Percentiles rank a stretch among this genome's conserved stretches.
phyloP scores from a whole-genome alignment of 257 asterid genomes.

The Petrea volubilis region DNA sequence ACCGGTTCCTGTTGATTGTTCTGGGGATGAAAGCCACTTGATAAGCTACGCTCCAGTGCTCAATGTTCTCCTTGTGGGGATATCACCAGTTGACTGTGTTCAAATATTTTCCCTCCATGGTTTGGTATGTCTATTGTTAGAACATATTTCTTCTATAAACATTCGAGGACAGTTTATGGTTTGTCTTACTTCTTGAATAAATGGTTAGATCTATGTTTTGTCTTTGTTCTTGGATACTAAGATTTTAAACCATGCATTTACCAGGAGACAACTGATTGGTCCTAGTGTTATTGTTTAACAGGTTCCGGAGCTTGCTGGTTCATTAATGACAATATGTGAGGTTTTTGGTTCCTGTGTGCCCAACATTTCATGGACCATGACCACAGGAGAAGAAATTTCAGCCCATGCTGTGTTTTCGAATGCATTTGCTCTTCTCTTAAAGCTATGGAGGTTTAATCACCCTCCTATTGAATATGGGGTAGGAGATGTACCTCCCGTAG shows the following conservation, averaged over 20 bases:
- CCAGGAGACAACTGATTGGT: not conserved
- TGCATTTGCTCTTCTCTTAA: constrained; percentile 92
- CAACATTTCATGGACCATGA: constrained; percentile 61
- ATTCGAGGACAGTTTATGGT: not conserved
- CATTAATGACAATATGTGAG: constrained; percentile 90
- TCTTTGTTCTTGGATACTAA: not conserved
- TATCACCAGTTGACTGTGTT: constrained; percentile 89
- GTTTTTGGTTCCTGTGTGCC: constrained; percentile 89
- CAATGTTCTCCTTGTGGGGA: constrained; percentile 87
- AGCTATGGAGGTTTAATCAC: constrained; percentile 94
- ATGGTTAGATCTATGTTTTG: too few species aligned
- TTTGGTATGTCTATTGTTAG: constrained; percentile 52
- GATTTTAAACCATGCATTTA: too few species aligned
- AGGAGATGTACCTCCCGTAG: constrained; percentile 96
- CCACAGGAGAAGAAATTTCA: constrained; percentile 81
- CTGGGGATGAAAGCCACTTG: constrained; percentile 77
- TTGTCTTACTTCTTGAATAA: not conserved
- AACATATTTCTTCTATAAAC: not conserved
- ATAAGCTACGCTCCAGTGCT: constrained; percentile 83
- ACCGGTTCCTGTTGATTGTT: constrained; percentile 62
- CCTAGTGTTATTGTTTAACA: constrained; percentile 28
- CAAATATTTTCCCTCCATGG: constrained; percentile 97
- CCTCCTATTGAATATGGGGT: constrained; percentile 90
- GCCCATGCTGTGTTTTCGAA: constrained; percentile 88
- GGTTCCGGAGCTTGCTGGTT: constrained; percentile 97